Conservation (phyloP, 257 asterid species). For the Datura wrightii region DNA sequence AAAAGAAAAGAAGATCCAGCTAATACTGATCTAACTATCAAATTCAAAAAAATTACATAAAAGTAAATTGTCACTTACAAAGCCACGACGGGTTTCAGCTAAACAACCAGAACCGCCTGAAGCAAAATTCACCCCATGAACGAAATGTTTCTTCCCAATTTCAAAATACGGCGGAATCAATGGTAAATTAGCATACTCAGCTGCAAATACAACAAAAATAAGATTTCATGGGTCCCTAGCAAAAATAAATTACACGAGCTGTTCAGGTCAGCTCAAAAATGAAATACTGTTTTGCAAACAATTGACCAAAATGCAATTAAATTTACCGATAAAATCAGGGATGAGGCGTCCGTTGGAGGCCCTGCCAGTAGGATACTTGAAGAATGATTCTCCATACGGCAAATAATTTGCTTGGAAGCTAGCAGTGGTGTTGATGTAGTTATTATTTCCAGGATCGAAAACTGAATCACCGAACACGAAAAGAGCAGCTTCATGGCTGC, state of each 20-base stretch:
- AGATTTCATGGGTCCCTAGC: too few relatives aligned
- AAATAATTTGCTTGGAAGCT: not conserved
- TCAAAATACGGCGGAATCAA: not conserved
- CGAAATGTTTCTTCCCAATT: not conserved
- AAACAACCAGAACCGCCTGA: constrained; percentile 11
- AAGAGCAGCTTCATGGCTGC: not conserved
- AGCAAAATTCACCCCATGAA: constrained; percentile 1
- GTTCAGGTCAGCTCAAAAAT: not conserved
- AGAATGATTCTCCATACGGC: not conserved
- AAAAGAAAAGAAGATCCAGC: too few relatives aligned
- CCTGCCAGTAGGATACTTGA: not conserved
- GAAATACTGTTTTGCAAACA: too few relatives aligned
- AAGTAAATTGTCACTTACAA: not conserved
- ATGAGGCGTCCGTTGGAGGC: not conserved
- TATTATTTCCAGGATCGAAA: constrained; percentile 22
- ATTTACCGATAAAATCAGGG: constrained; percentile 2
- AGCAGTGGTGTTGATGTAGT: not conserved
- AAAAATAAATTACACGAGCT: not conserved
- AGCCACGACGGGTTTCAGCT: not conserved
- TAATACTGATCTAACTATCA: not conserved
- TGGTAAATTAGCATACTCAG: not conserved
- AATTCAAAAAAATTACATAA: not conserved
- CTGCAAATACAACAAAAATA: not conserved
- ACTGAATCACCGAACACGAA: not conserved
- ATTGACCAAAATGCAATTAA: not conserved